Base-by-base conservation (phyloP, 2,329 filamentous ascomycete species). In the Cercospora beticola region DNA sequence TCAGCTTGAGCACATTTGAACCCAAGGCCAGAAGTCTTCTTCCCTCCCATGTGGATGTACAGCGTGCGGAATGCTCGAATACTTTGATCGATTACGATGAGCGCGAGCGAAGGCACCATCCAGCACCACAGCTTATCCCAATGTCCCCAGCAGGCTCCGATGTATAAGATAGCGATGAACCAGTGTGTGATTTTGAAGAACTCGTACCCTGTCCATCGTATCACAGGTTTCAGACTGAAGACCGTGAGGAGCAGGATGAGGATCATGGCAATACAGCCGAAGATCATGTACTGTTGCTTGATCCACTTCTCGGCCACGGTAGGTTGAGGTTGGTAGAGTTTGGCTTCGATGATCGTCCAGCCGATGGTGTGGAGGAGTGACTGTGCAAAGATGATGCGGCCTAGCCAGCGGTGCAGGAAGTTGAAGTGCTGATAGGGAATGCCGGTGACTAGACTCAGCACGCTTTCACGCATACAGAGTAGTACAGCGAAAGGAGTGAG, bases 381-480 rank as follows among this genome's bases (percentile, higher is more conserved):
- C 76, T 93, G 91, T 0, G 87, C 76, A 64, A 92, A 86, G 71
- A 94, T 92, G 74, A 93, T 84, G 70, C 90, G 90, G 6, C 91
- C 91, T 0, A 89, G 81, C 91, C 91, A 93, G 33, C 90, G 88
- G 77, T 93, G 91, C 21, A 93, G 81, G 10, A 93, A 93, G 78
- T 91, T 89, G 83, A 93, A 92, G 74, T 86, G 87, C 73, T 93
- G 90, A 56, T 76, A 92, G 0, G 91, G 90, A 0, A 93, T 83
- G 1, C 91, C 91, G 0, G 90, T 93, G 60, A 92, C 78, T 14
- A 91, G 77, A 0, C 88, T 90, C 4, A 93, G 84, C 1, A 93
- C 81, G 0, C 88, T 91, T 76, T 93, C 91, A 49, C 91, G 85
- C 67, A 83, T 89, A n/a, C 86, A 84, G 12, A 93, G 83, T 59